Percentiles rank a stretch among this genome's conserved stretches.
These are phyloP conservation scores for Didymosphaeria variabile DNA, from an alignment of 2,329 filamentous ascomycete species.

Conservation along the genomic window DNA sequence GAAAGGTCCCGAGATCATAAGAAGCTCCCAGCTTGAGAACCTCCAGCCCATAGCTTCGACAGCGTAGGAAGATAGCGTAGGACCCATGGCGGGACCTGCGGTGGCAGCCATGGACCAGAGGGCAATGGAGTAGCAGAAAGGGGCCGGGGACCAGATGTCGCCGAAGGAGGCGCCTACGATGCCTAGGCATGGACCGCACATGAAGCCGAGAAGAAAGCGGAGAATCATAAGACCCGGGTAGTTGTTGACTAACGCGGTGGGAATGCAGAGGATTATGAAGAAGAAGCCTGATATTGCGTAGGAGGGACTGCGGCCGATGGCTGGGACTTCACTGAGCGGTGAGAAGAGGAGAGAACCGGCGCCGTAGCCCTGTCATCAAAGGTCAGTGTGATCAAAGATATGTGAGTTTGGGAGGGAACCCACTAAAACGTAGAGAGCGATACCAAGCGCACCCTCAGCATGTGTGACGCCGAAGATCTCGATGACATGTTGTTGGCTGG, in stretches of 20 bases:
- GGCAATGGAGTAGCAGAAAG: slow-evolving; percentile 53
- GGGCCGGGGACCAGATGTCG: slow-evolving; percentile 49
- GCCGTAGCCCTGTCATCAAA: slow-evolving; percentile 56
- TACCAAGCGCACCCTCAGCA: slow-evolving; percentile 63
- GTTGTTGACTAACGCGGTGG: slow-evolving; percentile 69
- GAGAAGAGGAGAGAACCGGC: slow-evolving; percentile 71
- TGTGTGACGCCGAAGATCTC: slow-evolving; percentile 61
- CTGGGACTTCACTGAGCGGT: slow-evolving; percentile 71
- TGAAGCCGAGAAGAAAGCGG: slow-evolving; percentile 47
- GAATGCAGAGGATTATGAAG: slow-evolving; percentile 72
- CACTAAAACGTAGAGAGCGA: slow-evolving; percentile 67
- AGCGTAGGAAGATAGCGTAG: slow-evolving; percentile 76
- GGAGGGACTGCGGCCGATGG: slow-evolving; percentile 71
- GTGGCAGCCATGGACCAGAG: slow-evolving; percentile 53
- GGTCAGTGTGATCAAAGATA: not conserved
- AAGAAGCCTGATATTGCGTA: slow-evolving; percentile 74
- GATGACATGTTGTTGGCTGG: slow-evolving; percentile 56
- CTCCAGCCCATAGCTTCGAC: slow-evolving; percentile 75
- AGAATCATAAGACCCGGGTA: slow-evolving; percentile 69
- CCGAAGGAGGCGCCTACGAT: slow-evolving; percentile 45
- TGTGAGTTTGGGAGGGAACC: not conserved
- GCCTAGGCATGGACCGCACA: slow-evolving; percentile 46
- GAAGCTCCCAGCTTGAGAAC: slow-evolving; percentile 85
- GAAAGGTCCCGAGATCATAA: slow-evolving; percentile 76
- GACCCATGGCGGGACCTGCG: slow-evolving; percentile 69